phyloP scores from a whole-genome alignment of 2,329 filamentous ascomycete genomes.

The Arthrobotrys sphaeroides region DNA sequence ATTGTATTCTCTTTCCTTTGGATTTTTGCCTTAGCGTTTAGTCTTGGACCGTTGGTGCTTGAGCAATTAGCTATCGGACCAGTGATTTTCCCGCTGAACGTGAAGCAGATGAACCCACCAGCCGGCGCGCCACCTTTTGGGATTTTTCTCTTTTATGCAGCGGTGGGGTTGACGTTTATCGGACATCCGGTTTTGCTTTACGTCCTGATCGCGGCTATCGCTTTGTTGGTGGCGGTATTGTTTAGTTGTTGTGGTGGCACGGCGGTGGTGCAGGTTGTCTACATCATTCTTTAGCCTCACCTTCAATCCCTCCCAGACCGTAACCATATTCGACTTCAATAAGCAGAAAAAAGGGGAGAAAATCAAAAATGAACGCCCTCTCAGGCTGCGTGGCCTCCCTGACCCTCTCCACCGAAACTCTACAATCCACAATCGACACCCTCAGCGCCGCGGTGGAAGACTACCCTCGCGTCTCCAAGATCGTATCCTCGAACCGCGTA shows the following conservation, averaged over 20 bases:
- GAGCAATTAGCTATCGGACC: background rate
- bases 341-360: background rate
- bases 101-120: background rate
- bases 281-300: too few relatives aligned
- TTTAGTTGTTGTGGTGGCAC: too few relatives aligned
- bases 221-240: too few relatives aligned
- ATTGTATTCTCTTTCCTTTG: constrained; percentile 12
- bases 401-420: constrained; percentile 69
- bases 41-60: background rate
- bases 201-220: too few relatives aligned
- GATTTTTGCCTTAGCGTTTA: background rate
- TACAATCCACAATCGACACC: constrained; percentile 70
- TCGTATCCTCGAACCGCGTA: constrained; percentile 70
- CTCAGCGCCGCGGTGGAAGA: constrained; percentile 66
- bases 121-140: constrained; percentile 21
- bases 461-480: constrained; percentile 65
- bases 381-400: constrained; percentile 68
- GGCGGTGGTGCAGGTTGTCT: too few relatives aligned
- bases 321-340: too few relatives aligned
- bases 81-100: background rate
- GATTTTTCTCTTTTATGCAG: constrained; percentile 14
- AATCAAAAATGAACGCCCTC: constrained; percentile 56
- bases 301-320: background rate
- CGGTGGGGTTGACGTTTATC: constrained; percentile 19
- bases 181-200: constrained; percentile 6